Evolutionary conservation across 257 asterid genomes (phyloP).

Genomic region (Henckelia pumila): DNA sequence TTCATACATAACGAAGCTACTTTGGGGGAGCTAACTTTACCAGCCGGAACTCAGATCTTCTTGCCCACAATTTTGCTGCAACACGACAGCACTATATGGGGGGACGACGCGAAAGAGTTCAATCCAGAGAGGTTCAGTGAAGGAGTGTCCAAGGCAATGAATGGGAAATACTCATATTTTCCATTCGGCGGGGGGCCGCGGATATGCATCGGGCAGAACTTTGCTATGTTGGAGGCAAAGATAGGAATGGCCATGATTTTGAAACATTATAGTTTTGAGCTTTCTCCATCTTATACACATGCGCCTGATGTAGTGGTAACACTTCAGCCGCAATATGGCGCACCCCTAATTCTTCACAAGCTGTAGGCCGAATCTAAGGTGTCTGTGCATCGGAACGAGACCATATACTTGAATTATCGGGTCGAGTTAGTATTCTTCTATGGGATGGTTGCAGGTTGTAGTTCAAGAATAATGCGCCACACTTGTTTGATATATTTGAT

Average conservation of each 20-base stretch:
- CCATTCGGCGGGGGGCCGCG: constrained; percentile 60
- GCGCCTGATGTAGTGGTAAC: constrained; percentile 32
- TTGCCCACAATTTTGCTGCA: constrained; percentile 39
- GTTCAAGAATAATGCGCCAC: too few species aligned
- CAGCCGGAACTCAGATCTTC: constrained; percentile 35
- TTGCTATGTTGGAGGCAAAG: constrained; percentile 55
- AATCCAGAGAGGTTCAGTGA: constrained; percentile 51
- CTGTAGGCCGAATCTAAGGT: too few species aligned
- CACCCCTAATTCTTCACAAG: constrained; percentile 33
- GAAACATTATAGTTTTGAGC: constrained; percentile 37
- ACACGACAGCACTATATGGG: constrained; percentile 46
- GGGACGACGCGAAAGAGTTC: constrained; percentile 53
- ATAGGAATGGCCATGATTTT: constrained; percentile 47
- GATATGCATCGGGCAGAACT: constrained; percentile 53
- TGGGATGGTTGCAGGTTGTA: too few species aligned
- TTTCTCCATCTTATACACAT: constrained; percentile 51
- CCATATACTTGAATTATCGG: too few species aligned
- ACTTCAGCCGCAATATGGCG: constrained; percentile 52
- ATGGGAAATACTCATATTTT: constrained; percentile 25
- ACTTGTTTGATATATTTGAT: too few species aligned
- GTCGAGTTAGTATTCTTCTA: too few species aligned
- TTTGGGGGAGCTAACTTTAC: constrained; percentile 36
- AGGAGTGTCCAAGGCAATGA: constrained; percentile 40
- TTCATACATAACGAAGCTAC: constrained; percentile 25
- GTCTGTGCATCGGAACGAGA: too few species aligned